Evolutionary conservation across 805 yeast species (phyloP), one percentile per base, ranked within the genome.

Genomic region (Debaryomyces tyrocola): DNA sequence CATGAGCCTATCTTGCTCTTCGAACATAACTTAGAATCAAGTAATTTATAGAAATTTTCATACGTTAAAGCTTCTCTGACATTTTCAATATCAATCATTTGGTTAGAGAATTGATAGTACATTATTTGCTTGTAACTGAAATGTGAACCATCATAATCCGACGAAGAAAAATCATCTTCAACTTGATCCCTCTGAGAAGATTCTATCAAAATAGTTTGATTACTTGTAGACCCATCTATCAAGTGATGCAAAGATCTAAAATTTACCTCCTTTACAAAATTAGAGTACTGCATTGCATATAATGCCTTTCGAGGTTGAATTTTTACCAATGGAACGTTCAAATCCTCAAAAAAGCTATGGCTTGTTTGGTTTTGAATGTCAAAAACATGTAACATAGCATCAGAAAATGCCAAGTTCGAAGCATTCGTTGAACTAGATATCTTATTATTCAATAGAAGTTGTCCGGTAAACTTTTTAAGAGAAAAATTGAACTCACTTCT

Each of bases 201-300:
- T 39, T 69, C 72, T 6, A 89, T 71, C 45, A 91, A 79, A 0
- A 91, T 69, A 0, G 96, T 85, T 57, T 83, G 86, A 21, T 76
- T 68, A 0, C 63, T 28, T 0, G 73, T 59, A 1, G 66, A 55
- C 29, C 84, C 82, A 45, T 83, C 85, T 14, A 91, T 77, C 40
- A 88, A 63, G 37, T 75, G 50, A 2, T 71, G 64, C 15, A 89
- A 63, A 10, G 78, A 75, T 47, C 90, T 77, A 44, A 87, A 78
- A 37, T 79, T 71, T 12, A 89, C 53, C 55, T 89, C 96, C n/a
- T 78, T 75, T 5, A 87, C 91, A 60, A 88, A 82, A 21, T 72
- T 72, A 2, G 84, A 71, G 42, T 81, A 82, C 48, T 82, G 73
- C 48, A 69, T 52, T 1, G 75, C 75, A 51, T 53, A 65, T 27